Percentiles rank a stretch among this genome's conserved stretches.
Evolutionary conservation across 2,329 filamentous ascomycete species (phyloP).

Genomic region (Curvularia sp.): DNA sequence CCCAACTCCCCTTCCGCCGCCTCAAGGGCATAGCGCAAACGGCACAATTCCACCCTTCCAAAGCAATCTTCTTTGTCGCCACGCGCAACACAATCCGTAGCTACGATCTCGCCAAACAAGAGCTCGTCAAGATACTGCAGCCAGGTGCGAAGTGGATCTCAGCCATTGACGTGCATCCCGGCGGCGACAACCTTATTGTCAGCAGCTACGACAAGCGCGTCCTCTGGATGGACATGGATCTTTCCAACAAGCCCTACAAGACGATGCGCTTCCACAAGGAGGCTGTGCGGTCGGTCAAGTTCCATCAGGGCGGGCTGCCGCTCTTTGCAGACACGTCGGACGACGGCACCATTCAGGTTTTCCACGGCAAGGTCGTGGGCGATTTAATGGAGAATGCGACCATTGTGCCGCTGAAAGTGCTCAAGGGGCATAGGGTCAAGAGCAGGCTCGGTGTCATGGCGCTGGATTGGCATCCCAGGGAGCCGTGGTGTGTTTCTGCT

Average conservation of each 20-base stretch:
- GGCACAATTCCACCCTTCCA: slow-evolving; percentile 91
- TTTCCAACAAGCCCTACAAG: slow-evolving; percentile 91
- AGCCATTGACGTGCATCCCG: slow-evolving; percentile 89
- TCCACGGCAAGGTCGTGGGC: slow-evolving; percentile 93
- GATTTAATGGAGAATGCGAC: slow-evolving; percentile 96
- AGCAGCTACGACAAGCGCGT: slow-evolving; percentile 93
- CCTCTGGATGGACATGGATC: slow-evolving; percentile 95
- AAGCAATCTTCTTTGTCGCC: slow-evolving; percentile 93
- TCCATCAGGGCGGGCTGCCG: slow-evolving; percentile 78
- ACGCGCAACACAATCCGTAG: slow-evolving; percentile 92
- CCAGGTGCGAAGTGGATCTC: slow-evolving; percentile 96
- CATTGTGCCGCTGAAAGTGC: slow-evolving; percentile 93
- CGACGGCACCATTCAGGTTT: slow-evolving; percentile 92
- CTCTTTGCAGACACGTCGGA: slow-evolving; percentile 95
- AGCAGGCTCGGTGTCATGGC: slow-evolving; percentile 89
- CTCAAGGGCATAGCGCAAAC: slow-evolving; percentile 80
- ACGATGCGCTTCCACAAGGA: slow-evolving; percentile 93
- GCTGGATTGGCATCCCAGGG: slow-evolving; percentile 91
- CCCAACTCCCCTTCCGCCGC: slow-evolving; percentile 89
- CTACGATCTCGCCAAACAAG: slow-evolving; percentile 91
- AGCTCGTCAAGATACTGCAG: slow-evolving; percentile 90
- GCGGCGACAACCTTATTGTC: slow-evolving; percentile 91
- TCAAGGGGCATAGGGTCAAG: slow-evolving; percentile 87
- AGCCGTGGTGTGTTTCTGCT: slow-evolving; percentile 93
- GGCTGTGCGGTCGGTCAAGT: slow-evolving; percentile 88